Conservation (phyloP, 352 stramenopile genomes). For the Pythium coloratum region DNA sequence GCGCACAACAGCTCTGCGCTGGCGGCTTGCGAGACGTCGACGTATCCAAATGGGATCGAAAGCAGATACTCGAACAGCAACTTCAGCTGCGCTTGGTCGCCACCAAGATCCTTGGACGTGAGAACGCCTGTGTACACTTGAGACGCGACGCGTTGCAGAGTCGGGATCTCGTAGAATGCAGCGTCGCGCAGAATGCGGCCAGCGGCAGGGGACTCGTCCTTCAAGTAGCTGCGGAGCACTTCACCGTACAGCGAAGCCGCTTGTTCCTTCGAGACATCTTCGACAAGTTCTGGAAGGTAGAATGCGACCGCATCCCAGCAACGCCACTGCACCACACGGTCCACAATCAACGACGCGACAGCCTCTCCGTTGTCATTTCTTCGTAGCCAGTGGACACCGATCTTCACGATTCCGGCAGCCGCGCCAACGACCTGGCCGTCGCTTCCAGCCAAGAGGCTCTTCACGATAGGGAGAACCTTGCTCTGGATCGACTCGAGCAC, state of each 20-base stretch:
- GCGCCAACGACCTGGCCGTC: constrained; percentile 18
- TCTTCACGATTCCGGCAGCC: constrained; percentile 67
- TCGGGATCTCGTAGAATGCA: constrained; percentile 78
- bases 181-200: constrained; percentile 63
- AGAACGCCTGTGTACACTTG: constrained; percentile 31
- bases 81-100: constrained; percentile 1
- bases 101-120: background rate
- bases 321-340: constrained; percentile 56
- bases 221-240: constrained; percentile 21
- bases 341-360: constrained; percentile 47
- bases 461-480: constrained; percentile 34
- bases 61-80: constrained; percentile 23
- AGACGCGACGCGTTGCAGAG: constrained; percentile 42
- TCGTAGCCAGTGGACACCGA: constrained; percentile 69
- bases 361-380: constrained; percentile 22
- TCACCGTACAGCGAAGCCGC: constrained; percentile 15
- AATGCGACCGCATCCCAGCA: constrained; percentile 78
- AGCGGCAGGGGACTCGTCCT: constrained; percentile 12
- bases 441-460: constrained; percentile 35
- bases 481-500: constrained; percentile 46
- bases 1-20: constrained; percentile 12
- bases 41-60: constrained; percentile 21
- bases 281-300: constrained; percentile 64
- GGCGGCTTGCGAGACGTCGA: constrained; percentile 1
- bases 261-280: constrained; percentile 24